Evolutionary conservation across 257 asterid species (phyloP).

Genomic region (Plantago ovata): DNA sequence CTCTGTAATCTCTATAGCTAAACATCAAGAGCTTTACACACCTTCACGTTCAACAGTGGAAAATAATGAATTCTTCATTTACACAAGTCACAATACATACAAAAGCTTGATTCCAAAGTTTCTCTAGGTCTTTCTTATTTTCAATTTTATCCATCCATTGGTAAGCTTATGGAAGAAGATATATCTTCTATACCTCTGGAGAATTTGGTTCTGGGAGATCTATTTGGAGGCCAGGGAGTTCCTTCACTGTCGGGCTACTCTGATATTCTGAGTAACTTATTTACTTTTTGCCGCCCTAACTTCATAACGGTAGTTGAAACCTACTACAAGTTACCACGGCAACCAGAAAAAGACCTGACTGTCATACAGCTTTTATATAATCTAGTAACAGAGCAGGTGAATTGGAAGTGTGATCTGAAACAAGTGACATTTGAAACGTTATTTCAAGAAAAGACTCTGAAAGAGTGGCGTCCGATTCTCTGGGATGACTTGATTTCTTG

Average conservation of each 20-base stretch:
- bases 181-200: not conserved
- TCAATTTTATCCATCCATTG: not conserved
- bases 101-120: not conserved
- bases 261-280: not conserved
- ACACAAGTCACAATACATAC: too few species aligned
- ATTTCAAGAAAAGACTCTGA: not conserved
- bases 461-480: too few species aligned
- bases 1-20: too few species aligned
- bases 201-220: not conserved
- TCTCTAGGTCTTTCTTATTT: not conserved
- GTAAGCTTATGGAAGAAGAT: conserved; percentile 4
- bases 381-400: not conserved
- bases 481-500: not conserved
- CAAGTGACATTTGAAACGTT: conserved; percentile 1
- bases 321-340: not conserved
- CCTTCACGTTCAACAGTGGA: too few species aligned
- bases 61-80: too few species aligned
- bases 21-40: too few species aligned
- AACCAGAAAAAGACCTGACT: not conserved
- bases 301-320: not conserved
- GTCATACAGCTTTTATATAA: not conserved
- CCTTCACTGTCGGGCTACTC: not conserved
- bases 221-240: not conserved
- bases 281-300: not conserved
- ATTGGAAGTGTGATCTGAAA: not conserved